phyloP scores from a whole-genome alignment of 2,329 filamentous ascomycete genomes.

The Diaporthe humulicola region DNA sequence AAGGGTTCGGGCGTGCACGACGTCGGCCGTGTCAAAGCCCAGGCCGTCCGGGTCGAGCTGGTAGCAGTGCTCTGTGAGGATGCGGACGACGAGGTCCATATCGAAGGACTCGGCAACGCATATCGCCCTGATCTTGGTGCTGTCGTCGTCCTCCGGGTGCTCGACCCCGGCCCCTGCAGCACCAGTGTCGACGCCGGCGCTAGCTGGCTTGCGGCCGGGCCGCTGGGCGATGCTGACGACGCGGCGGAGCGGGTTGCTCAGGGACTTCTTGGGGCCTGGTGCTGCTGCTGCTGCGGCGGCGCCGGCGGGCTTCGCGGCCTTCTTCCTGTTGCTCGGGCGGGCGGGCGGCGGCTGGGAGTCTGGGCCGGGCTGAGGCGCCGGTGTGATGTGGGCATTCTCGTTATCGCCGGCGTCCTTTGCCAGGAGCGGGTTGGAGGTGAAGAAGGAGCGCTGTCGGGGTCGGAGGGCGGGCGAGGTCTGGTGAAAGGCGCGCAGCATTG shows the following conservation, averaged over 20 bases:
- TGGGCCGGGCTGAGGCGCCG: neutral
- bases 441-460: slow-evolving; percentile 73
- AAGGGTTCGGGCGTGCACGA: slow-evolving; percentile 72
- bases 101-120: slow-evolving; percentile 75
- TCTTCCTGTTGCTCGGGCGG: slow-evolving; percentile 34
- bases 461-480: slow-evolving; percentile 56
- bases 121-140: slow-evolving; percentile 67
- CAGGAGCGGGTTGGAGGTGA: slow-evolving; percentile 73
- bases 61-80: slow-evolving; percentile 71
- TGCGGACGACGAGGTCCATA: slow-evolving; percentile 71
- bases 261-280: slow-evolving; percentile 69
- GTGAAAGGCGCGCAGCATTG: slow-evolving; percentile 58
- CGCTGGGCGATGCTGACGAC: slow-evolving; percentile 89
- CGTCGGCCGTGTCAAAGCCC: slow-evolving; percentile 71
- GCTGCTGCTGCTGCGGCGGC: too few species aligned
- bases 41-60: slow-evolving; percentile 72
- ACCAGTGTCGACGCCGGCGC: slow-evolving; percentile 56
- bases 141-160: slow-evolving; percentile 49
- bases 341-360: neutral
- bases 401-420: slow-evolving; percentile 52
- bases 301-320: slow-evolving; percentile 36
- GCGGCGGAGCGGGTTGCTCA: slow-evolving; percentile 85
- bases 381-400: slow-evolving; percentile 15
- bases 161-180: slow-evolving; percentile 43
- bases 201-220: slow-evolving; percentile 52